Percentiles rank a stretch among this genome's conserved stretches.
Evolutionary conservation across 306 rosid species (phyloP).

Genomic region (Begonia loranthoides): DNA sequence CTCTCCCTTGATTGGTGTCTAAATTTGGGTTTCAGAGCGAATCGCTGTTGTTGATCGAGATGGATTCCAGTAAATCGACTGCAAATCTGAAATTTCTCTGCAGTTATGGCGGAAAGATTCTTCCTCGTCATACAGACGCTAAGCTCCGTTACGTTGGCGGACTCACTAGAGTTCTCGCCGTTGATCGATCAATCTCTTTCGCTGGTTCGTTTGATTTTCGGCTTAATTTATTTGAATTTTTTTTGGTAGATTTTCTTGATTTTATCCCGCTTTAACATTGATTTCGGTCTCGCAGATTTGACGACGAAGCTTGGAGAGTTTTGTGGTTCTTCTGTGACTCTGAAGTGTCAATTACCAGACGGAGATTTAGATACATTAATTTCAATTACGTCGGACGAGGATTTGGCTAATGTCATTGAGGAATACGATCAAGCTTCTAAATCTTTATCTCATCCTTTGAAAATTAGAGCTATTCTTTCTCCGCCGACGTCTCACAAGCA

Average conservation of each 20-base stretch:
- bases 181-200: slow-evolving; percentile 45
- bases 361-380: slow-evolving; percentile 89
- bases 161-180: slow-evolving; percentile 73
- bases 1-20: no score
- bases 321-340: slow-evolving; percentile 45
- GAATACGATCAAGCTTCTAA: slow-evolving; percentile 54
- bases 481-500: slow-evolving; percentile 27
- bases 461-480: slow-evolving; percentile 70
- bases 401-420: slow-evolving; percentile 66
- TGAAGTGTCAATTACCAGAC: slow-evolving; percentile 73
- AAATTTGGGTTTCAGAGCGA: no score
- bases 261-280: neutral
- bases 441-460: slow-evolving; percentile 21
- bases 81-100: slow-evolving; percentile 52
- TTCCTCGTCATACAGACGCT: slow-evolving; percentile 86
- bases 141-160: slow-evolving; percentile 89
- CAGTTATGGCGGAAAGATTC: slow-evolving; percentile 86
- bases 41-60: neutral
- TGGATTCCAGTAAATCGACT: neutral
- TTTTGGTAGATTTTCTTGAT: neutral
- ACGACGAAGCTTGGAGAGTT: slow-evolving; percentile 49
- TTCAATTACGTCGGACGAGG: slow-evolving; percentile 75
- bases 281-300: slow-evolving; percentile 35
- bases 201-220: slow-evolving; percentile 33
- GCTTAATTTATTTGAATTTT: neutral